Evolutionary conservation across 345 rosid species (phyloP), one percentile per base, ranked within the genome.

Genomic region (Eucalyptus victrix): DNA sequence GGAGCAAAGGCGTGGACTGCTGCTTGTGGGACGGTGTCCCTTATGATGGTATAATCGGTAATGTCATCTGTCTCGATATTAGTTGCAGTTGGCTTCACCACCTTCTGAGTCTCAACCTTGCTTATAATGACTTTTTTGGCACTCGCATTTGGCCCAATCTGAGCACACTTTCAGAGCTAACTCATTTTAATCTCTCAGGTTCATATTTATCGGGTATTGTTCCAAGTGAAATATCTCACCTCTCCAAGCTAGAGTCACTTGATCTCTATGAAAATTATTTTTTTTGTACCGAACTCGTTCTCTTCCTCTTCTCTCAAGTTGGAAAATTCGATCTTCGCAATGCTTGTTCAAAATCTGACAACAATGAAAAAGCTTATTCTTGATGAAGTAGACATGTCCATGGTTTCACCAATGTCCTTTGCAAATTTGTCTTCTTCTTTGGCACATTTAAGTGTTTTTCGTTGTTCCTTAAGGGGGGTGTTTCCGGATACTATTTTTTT

Each of bases 11-110:
- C 10, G 16, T 49, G 11, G 85, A 86, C 40, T 89, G 88, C 5
- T 86, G 88, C 49, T 86, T 37, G 7, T 28, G 90, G 90, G 86
- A 86, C 3, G 86, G 90, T 3, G 86, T 89, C 85, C 67, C 60
- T 21, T 89, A 24, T 30, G 49, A 49, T 15, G 7, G 1, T 3
- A 50, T 50, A 21, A 21, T 37, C 4, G 3, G 49, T 34, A 7
- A 54, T 14, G 86, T 89, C 49, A 49, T 62, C 0, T 86, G 69
- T 42, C 89, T 87, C 24, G 76, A 89, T 54, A 87, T 89, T 42
- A n/a, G 26, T 14, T 44, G 80, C 18, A 76, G 87, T 32, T n/a
- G 49, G 60, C 69, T 89, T 50, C 8, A 3, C 44, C 32, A 58
- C 37, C 88, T 86, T 34, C 42, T 4, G 18, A 44, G 32, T 30